phyloP scores from a whole-genome alignment of 257 asterid species.

The Gentiana dahurica region DNA sequence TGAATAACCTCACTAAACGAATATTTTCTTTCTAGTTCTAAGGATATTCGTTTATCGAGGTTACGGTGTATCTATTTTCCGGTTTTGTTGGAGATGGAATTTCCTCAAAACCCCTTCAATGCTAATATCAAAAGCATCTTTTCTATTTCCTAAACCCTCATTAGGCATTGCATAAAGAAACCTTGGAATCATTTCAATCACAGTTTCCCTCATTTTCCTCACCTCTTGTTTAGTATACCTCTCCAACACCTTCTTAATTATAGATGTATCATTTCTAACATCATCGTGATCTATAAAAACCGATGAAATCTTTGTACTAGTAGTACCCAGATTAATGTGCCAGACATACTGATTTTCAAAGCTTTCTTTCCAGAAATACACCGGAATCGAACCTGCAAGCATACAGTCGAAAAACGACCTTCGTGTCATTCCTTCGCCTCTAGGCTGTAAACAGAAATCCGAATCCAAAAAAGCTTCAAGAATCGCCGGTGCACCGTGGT shows the following conservation, averaged over 20 bases:
- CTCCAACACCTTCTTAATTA: conserved; percentile 21
- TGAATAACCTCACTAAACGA: too few relatives aligned
- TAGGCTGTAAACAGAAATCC: conserved; percentile 66
- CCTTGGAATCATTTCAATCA: conserved; percentile 56
- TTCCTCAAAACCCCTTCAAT: conserved; percentile 62
- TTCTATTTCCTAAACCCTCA: conserved; percentile 27
- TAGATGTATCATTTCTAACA: conserved; percentile 43
- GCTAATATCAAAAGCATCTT: conserved; percentile 72
- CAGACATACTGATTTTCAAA: conserved; percentile 66
- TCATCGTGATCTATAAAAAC: conserved; percentile 48
- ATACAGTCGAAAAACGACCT: conserved; percentile 61
- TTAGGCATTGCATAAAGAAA: conserved; percentile 42
- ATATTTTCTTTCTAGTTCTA: too few relatives aligned
- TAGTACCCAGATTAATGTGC: conserved; percentile 39
- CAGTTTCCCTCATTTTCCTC: conserved; percentile 49
- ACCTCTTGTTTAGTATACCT: conserved; percentile 46
- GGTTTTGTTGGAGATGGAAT: conserved; percentile 8
- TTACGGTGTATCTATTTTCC: too few relatives aligned
- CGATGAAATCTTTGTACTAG: conserved; percentile 46
- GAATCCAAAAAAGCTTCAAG: conserved; percentile 38
- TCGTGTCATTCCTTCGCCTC: conserved; percentile 56
- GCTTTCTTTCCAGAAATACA: conserved; percentile 42
- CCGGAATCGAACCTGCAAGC: conserved; percentile 74
- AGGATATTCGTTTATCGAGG: too few relatives aligned
- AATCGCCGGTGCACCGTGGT: conserved; percentile 25